These are phyloP conservation scores for Cladosporium sp. DNA, from an alignment of 2,329 filamentous ascomycete genomes.

Conservation along the genomic window DNA sequence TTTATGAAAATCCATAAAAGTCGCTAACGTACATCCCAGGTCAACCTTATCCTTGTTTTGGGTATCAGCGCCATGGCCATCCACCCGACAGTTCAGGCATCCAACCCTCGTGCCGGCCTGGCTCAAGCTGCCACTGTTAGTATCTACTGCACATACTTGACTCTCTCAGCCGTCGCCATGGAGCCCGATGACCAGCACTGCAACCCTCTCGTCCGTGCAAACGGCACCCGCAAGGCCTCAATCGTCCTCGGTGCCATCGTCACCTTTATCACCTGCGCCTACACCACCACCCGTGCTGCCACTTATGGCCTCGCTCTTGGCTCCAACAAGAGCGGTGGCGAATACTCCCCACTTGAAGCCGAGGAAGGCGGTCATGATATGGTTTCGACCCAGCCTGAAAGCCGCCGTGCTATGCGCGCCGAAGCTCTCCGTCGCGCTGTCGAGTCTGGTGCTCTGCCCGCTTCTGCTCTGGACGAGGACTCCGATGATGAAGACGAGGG, in stretches of 20 bases:
- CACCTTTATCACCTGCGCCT: conserved; percentile 94
- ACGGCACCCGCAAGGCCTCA: conserved; percentile 84
- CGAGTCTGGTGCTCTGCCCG: conserved; percentile 86
- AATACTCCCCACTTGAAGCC: conserved; percentile 61
- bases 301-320: conserved; percentile 82
- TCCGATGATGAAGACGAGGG: conserved; percentile 66
- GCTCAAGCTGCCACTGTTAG: conserved; percentile 98
- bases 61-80: conserved; percentile 81
- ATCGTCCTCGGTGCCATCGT: conserved; percentile 91
- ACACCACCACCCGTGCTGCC: conserved; percentile 93
- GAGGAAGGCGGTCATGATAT: conserved; percentile 79
- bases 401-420: conserved; percentile 85
- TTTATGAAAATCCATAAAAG: neutral
- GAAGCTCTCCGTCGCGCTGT: conserved; percentile 89
- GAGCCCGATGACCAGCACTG: conserved; percentile 92
- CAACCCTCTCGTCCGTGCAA: conserved; percentile 85
- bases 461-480: conserved; percentile 77
- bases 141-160: conserved; percentile 97
- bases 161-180: conserved; percentile 98
- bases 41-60: conserved; percentile 85
- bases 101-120: conserved; percentile 88
- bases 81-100: conserved; percentile 84
- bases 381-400: conserved; percentile 78
- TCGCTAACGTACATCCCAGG: conserved; percentile 35
- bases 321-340: conserved; percentile 54